Evolutionary conservation across 169 alveolate species (phyloP).

Genomic region (Eimeria falciformis): DNA sequence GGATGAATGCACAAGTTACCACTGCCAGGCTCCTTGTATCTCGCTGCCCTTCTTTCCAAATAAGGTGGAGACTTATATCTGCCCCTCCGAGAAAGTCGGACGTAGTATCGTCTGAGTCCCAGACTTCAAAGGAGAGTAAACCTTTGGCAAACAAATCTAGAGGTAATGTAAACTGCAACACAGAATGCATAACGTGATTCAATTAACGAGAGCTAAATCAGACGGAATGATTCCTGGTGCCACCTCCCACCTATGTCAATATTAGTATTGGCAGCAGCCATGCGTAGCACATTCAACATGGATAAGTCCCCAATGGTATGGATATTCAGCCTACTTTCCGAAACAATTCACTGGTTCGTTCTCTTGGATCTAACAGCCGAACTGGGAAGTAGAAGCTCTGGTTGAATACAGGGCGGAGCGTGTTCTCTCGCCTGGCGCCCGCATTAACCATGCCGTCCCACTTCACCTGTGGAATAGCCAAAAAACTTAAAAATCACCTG

Average conservation of each 20-base stretch:
- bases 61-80: constrained; percentile 76
- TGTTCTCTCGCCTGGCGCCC: constrained; percentile 79
- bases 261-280: no score
- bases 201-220: no score
- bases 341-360: constrained; percentile 64
- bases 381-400: constrained; percentile 85
- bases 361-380: constrained; percentile 80
- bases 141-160: constrained; percentile 82
- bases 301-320: no score
- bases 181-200: background rate
- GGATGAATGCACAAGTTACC: no score
- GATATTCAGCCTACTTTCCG: constrained; percentile 77
- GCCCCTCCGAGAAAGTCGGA: constrained; percentile 82
- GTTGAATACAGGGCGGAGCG: constrained; percentile 84
- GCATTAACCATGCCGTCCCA: constrained; percentile 75
- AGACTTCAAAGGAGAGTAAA: constrained; percentile 79
- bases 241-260: no score
- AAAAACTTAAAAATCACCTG: background rate
- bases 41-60: constrained; percentile 77
- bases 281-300: no score
- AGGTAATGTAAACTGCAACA: constrained; percentile 75
- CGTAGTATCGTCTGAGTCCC: constrained; percentile 83
- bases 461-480: constrained; percentile 42
- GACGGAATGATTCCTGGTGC: no score
- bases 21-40: constrained; percentile 80